Base-by-base conservation (phyloP, 306 rosid species). In the Carpinus viminea region DNA sequence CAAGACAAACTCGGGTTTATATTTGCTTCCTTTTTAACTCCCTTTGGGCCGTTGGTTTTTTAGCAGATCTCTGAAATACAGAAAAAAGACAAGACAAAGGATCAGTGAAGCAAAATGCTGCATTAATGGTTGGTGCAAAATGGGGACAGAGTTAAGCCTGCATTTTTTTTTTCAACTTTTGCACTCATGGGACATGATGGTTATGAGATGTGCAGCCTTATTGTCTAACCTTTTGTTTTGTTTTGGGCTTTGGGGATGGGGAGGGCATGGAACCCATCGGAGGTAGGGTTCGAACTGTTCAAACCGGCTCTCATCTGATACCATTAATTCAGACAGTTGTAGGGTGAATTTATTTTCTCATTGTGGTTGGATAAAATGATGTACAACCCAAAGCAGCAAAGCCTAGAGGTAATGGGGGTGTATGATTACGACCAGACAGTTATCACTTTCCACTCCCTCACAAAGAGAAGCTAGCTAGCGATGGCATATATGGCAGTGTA, bases 1-100 rank as follows among this genome's bases (percentile, higher is more conserved):
- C 79, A 81, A 83, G 79, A 84, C 88, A 88, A 90, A 68, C 41
- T 59, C 66, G 85, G 81, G 62, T 76, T 74, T 79, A 50, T 48
- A 34, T 26, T 8, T 21, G 26, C 64, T 78, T 81, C 34, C 79
- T 73, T 81, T 77, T 72, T 71, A 66, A 76, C 43, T 34, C 26
- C 76, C 55, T 8, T 76, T 80, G n/a, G 17, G 52, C 59, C 76
- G 13, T 55, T 83, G 76, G 80, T 50, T 80, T 74, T 82, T 80
- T 62, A 73, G 76, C 56, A 62, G 74, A 66, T 46, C 74, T 71
- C 74, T 74, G 83, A 77, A 81, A 76, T 43, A 52, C 52, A 73
- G 61, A 68, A 31, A 1, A 31, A 68, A 54, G 69, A 78, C 57
- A 77, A 77, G 83, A 83, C 83, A 77, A 65, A 2, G 68, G 17